A percentile compares a stretch with the other conserved stretches of the same genome.
phyloP scores from a whole-genome alignment of 2,329 filamentous ascomycete species.

The Beauveria caledonica region DNA sequence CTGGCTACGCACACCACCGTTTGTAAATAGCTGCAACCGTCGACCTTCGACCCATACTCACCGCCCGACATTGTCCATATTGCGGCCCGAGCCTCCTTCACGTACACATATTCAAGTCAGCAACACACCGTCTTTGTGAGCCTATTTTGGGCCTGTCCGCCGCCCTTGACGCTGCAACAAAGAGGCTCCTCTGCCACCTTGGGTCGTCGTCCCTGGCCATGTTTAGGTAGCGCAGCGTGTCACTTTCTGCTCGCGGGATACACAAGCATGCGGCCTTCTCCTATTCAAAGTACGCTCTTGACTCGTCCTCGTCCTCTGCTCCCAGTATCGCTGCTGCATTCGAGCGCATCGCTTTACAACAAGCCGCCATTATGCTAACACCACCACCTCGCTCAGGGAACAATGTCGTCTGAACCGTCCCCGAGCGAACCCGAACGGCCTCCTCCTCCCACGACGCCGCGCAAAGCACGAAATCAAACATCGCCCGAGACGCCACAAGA shows the following conservation, averaged over 20 bases:
- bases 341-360: background rate
- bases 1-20: background rate
- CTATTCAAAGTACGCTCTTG: background rate
- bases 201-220: background rate
- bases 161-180: background rate
- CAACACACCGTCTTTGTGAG: background rate
- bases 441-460: conserved; percentile 7
- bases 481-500: conserved; percentile 10
- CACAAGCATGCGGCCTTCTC: conserved; percentile 9
- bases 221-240: conserved; percentile 6
- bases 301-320: background rate
- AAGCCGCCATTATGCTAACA: conserved; percentile 1
- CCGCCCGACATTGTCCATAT: background rate
- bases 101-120: background rate
- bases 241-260: conserved; percentile 6
- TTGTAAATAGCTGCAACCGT: conserved; percentile 7
- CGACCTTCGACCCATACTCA: background rate
- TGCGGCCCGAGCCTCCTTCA: background rate
- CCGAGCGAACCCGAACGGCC: conserved; percentile 6
- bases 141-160: background rate
- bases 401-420: conserved; percentile 11
- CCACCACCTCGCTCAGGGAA: background rate
- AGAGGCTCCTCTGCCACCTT: background rate
- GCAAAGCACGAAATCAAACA: conserved; percentile 3
- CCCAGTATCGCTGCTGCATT: background rate